These are phyloP conservation scores for Thelephora terrestris DNA, from an alignment of 1,284 basidiomycete species.

Conservation along the genomic window DNA sequence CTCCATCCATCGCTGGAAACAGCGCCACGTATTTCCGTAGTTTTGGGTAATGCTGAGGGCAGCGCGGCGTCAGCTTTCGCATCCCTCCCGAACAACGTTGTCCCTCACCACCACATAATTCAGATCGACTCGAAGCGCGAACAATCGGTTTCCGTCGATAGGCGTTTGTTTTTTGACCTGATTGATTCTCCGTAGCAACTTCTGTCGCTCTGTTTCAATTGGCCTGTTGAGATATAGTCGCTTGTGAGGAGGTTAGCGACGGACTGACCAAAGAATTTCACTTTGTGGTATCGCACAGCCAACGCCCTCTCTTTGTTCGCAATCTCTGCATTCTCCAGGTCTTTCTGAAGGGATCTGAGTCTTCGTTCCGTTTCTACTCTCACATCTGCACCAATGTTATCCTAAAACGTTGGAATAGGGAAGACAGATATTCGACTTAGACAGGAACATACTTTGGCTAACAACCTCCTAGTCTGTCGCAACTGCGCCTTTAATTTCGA, in stretches of 20 bases:
- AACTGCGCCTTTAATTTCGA: constrained; percentile 76
- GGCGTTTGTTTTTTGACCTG: constrained; percentile 43
- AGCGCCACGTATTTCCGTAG: constrained; percentile 78
- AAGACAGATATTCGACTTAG: constrained; percentile 2
- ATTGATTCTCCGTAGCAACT: constrained; percentile 64
- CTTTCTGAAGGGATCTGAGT: constrained; percentile 62
- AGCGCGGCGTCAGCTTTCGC: neutral
- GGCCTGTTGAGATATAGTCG: neutral
- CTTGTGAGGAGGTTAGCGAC: neutral
- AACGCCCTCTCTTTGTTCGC: constrained; percentile 60
- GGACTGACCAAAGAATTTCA: constrained; percentile 80
- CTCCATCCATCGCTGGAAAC: constrained; percentile 51
- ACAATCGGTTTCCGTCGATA: constrained; percentile 26
- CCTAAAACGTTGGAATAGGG: constrained; percentile 29
- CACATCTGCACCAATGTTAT: constrained; percentile 68
- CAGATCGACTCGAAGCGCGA: constrained; percentile 62
- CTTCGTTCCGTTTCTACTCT: constrained; percentile 70
- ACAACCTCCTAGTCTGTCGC: constrained; percentile 67
- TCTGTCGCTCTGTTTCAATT: constrained; percentile 60
- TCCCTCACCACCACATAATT: constrained; percentile 71
- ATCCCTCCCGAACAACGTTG: neutral
- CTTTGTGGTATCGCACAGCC: constrained; percentile 70
- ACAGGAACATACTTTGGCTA: constrained; percentile 50
- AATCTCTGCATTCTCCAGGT: constrained; percentile 53
- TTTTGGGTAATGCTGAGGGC: constrained; percentile 67